Base-by-base conservation (phyloP, 768 basidiomycete genomes). In the Sistotremastrum suecicum region DNA sequence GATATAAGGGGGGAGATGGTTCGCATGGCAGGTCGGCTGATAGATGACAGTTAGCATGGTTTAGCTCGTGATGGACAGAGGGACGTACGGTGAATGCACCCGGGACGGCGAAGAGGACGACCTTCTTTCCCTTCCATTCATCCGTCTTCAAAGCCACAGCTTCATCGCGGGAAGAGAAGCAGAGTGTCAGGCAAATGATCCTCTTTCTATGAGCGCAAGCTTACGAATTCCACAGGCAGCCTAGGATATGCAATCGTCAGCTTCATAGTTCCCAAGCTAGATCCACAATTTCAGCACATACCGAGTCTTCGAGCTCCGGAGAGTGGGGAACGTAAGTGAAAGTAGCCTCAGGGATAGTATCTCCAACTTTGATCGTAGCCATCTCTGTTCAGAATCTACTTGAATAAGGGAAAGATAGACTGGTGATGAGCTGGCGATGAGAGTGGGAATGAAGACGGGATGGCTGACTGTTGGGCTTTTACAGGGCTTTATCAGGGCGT, bases 81-180 rank as follows among this genome's bases (percentile, higher is more conserved):
- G 38, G 45, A 49, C 78, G 49, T 50, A 84, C 83, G 10, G 83
- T 83, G 66, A 86, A 85, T 10, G 83, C 82, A 40, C 85, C 85
- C 11, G 84, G 85, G 34, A 86, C 82, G 47, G 81, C 67, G 59
- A 88, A 71, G 44, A 87, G 56, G 35, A 87, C 80, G 43, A 88
- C 81, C 59, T 81, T 83, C 68, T 88, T 88, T 56, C 78, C 79
- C 60, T 79, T 80, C 81, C 81, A 86, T 41, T 72, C 68, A 48
- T 76, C 66, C 30, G 75, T 83, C 36, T 61, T 63, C 50, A 84
- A 62, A 37, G 65, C 65, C 39, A 63, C 60, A 35, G 77, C 81
- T 82, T 56, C n/a, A 45, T 45, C 42, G 37, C 32, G 36, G 32
- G 10, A 35, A 43, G 32, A 41, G 33, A 20, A 11, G 9, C 9